Conservation (phyloP, 129 eudicot species). For the Cynara cardunculus region DNA sequence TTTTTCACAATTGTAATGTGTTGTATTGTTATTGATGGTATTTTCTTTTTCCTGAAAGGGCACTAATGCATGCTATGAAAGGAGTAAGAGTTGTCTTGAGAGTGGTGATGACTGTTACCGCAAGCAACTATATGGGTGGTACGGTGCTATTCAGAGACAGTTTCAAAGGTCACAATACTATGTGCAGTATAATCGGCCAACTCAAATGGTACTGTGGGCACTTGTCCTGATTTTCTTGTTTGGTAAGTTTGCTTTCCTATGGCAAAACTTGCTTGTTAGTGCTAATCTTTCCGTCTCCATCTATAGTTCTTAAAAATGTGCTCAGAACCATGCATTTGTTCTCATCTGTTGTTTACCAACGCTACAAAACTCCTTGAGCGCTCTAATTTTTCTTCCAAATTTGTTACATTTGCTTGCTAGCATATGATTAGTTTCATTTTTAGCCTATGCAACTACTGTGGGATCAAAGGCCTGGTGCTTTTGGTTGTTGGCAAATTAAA, state of each 20-base stretch:
- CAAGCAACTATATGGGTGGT: constrained; percentile 84
- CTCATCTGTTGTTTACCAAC: not conserved
- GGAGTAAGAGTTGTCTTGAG: constrained; percentile 71
- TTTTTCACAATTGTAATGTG: not conserved
- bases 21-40: constrained; percentile 9
- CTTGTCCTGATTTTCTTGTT: constrained; percentile 52
- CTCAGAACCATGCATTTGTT: not conserved
- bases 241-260: constrained; percentile 56
- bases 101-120: constrained; percentile 65
- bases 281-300: not conserved
- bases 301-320: not conserved
- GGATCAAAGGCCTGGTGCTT: not conserved
- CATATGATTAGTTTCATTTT: not conserved
- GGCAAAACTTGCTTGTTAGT: not conserved
- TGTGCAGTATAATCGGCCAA: constrained; percentile 70
- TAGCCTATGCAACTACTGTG: not conserved
- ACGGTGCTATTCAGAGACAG: constrained; percentile 76
- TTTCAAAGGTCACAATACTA: constrained; percentile 85
- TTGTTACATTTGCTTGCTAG: not conserved
- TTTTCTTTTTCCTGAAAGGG: constrained; percentile 37
- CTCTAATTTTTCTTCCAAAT: not conserved
- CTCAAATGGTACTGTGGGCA: constrained; percentile 51
- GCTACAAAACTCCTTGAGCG: not conserved
- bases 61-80: constrained; percentile 48
- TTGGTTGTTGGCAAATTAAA: not conserved